A percentile compares a stretch with the other conserved stretches of the same genome.
phyloP scores from a whole-genome alignment of 2,329 filamentous ascomycete genomes.

The Paecilomyces formosus region DNA sequence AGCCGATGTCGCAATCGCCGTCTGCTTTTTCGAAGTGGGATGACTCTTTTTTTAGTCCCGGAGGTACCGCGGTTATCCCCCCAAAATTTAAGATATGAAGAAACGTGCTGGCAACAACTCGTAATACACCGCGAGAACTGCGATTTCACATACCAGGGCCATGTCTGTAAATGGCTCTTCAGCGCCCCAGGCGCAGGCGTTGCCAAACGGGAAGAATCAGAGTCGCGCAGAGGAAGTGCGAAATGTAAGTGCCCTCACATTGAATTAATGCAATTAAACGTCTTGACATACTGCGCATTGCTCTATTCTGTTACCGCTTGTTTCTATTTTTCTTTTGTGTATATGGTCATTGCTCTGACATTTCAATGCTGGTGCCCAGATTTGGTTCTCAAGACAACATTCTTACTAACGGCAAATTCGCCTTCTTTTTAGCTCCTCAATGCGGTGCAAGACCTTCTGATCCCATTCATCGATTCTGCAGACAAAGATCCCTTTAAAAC shows the following conservation, averaged over 20 bases:
- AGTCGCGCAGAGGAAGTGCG: slow-evolving; percentile 34
- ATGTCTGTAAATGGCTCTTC: slow-evolving; percentile 16
- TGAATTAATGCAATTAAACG: not conserved
- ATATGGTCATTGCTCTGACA: not conserved
- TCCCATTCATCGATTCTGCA: slow-evolving; percentile 38
- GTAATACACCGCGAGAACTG: not conserved
- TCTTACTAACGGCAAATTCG: not conserved
- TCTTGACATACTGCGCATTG: not conserved
- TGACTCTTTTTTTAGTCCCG: not conserved
- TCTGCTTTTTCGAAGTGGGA: slow-evolving; percentile 8
- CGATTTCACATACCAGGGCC: not conserved
- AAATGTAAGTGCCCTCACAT: slow-evolving; percentile 25
- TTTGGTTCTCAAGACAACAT: not conserved
- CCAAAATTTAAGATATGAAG: too few species aligned
- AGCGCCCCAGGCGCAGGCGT: not conserved
- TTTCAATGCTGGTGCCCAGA: not conserved
- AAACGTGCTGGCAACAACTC: too few species aligned
- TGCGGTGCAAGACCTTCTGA: slow-evolving; percentile 36
- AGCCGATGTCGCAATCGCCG: slow-evolving; percentile 8
- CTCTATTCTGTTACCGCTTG: not conserved
- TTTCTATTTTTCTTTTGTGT: not conserved
- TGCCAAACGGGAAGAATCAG: slow-evolving; percentile 7
- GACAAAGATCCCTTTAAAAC: slow-evolving; percentile 23
- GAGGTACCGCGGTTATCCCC: not conserved
- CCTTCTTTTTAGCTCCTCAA: slow-evolving; percentile 23